Evolutionary conservation across 2,329 filamentous ascomycete genomes (phyloP).

Genomic region (Monosporascus sp.): DNA sequence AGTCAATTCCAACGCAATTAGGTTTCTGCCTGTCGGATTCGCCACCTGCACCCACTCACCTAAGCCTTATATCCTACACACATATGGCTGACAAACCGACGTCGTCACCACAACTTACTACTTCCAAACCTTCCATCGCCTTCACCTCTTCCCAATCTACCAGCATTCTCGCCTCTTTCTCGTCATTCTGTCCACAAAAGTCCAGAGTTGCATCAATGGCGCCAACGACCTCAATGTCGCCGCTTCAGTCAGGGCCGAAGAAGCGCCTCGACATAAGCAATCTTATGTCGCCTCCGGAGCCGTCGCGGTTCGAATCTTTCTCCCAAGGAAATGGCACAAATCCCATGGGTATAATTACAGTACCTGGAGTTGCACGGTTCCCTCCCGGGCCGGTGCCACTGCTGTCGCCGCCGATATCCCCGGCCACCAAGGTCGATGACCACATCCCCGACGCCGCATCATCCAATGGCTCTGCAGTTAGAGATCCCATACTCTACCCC

Average conservation of each 20-base stretch:
- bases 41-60: constrained; percentile 14
- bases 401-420: constrained; percentile 56
- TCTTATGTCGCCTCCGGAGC: constrained; percentile 59
- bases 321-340: constrained; percentile 22
- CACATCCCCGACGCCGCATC: constrained; percentile 21
- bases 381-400: constrained; percentile 35
- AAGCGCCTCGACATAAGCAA: constrained; percentile 46
- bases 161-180: background rate
- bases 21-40: constrained; percentile 19
- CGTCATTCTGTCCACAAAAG: too few relatives aligned
- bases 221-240: constrained; percentile 7
- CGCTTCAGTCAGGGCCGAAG: constrained; percentile 23
- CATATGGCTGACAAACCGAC: constrained; percentile 16
- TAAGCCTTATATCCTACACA: constrained; percentile 3
- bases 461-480: constrained; percentile 28
- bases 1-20: constrained; percentile 18
- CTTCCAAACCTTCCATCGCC: constrained; percentile 6
- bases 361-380: constrained; percentile 25
- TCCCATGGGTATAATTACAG: constrained; percentile 15
- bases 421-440: constrained; percentile 37
- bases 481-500: constrained; percentile 57
- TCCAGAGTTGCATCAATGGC: constrained; percentile 7
- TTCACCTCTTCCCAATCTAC: constrained; percentile 4
- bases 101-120: background rate
- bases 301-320: constrained; percentile 49